Evolutionary conservation across 1,139 yeast species (phyloP).

Genomic region (Saccharomyces hybrid): DNA sequence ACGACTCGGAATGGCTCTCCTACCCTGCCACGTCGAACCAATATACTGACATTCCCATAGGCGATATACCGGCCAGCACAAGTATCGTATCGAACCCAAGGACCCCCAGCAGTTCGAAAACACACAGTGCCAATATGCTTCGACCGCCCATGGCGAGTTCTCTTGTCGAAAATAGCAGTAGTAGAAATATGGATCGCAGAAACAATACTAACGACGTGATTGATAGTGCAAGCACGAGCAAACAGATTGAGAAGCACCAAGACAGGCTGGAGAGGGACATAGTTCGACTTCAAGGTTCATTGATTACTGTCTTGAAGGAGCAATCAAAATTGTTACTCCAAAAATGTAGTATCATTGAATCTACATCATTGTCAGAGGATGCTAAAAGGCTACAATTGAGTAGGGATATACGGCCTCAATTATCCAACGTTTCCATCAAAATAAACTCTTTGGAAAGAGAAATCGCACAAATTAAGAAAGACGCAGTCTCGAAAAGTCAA

Average conservation of each 20-base stretch:
- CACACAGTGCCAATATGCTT: neutral
- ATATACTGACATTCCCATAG: neutral
- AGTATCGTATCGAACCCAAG: neutral
- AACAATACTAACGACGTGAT: neutral
- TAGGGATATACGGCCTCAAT: slow-evolving; percentile 9
- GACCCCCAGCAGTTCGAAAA: neutral
- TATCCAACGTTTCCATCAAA: neutral
- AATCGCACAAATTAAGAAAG: neutral
- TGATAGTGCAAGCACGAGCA: neutral
- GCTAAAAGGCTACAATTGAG: slow-evolving; percentile 17
- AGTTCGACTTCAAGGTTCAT: slow-evolving; percentile 12
- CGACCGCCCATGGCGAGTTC: neutral
- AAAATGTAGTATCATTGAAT: slow-evolving; percentile 27
- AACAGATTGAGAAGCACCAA: neutral
- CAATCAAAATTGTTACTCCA: slow-evolving; percentile 16
- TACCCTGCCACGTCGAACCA: neutral
- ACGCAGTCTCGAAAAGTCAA: neutral
- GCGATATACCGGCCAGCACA: neutral
- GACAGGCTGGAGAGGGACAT: neutral
- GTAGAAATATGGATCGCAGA: neutral
- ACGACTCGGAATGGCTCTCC: neutral
- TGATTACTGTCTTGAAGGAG: slow-evolving; percentile 15
- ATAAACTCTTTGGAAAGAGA: neutral
- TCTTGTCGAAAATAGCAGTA: neutral
- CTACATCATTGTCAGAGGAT: slow-evolving; percentile 31